Conservation (phyloP, 345 rosid genomes). For the Acer negundo region DNA sequence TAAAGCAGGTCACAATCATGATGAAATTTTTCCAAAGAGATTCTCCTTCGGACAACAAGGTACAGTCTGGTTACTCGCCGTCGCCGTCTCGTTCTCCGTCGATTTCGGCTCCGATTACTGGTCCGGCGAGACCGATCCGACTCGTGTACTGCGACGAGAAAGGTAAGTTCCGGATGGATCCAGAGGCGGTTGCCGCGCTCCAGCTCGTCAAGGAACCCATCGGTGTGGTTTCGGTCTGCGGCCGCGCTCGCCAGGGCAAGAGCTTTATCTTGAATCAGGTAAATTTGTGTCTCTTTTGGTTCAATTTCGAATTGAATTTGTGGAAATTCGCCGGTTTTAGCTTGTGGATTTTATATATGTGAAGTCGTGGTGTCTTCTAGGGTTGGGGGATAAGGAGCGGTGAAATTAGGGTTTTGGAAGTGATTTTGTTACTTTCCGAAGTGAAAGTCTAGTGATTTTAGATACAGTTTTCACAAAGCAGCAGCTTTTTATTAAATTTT, state of each 20-base stretch:
- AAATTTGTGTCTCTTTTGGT: neutral
- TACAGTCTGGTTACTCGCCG: slow-evolving; percentile 33
- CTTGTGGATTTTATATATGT: slow-evolving; percentile 10
- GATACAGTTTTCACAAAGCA: neutral
- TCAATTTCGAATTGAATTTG: neutral
- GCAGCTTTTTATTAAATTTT: neutral
- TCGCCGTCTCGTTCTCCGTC: slow-evolving; percentile 28
- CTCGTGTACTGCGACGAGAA: slow-evolving; percentile 88
- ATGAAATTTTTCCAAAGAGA: slow-evolving; percentile 43
- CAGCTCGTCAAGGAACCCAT: slow-evolving; percentile 96
- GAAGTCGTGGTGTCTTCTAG: slow-evolving; percentile 26
- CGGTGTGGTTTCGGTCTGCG: slow-evolving; percentile 97
- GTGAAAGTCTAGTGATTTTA: neutral
- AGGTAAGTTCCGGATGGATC: slow-evolving; percentile 98
- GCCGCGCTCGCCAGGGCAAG: slow-evolving; percentile 98
- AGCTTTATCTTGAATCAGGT: slow-evolving; percentile 97
- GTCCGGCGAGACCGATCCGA: slow-evolving; percentile 93
- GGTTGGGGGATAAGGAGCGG: slow-evolving; percentile 12
- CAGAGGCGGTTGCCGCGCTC: slow-evolving; percentile 91
- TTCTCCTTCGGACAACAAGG: slow-evolving; percentile 36
- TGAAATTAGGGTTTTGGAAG: slow-evolving; percentile 16
- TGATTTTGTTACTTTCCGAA: neutral
- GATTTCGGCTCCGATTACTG: slow-evolving; percentile 56
- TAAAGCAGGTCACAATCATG: slow-evolving; percentile 28
- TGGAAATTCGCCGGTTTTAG: neutral